phyloP scores from a whole-genome alignment of 345 rosid genomes.

The Lumnitzera littorea region DNA sequence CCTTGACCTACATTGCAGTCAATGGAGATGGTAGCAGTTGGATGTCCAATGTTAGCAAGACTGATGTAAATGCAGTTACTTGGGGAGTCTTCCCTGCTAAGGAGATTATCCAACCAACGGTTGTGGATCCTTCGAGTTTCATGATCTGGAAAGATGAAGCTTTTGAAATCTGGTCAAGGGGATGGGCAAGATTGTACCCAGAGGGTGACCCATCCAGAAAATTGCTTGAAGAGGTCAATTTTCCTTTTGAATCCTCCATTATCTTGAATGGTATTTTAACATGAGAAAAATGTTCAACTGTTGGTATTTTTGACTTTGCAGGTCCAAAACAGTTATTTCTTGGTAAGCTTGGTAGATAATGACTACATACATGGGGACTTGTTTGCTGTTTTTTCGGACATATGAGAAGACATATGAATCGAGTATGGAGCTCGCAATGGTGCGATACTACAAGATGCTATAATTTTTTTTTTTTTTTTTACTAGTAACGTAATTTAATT shows the following conservation, averaged over 20 bases:
- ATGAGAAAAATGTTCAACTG: neutral
- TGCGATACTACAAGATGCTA: too few relatives aligned
- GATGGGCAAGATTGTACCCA: slow-evolving; percentile 74
- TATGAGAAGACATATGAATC: slow-evolving; percentile 16
- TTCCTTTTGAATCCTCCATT: neutral
- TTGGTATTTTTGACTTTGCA: slow-evolving; percentile 21
- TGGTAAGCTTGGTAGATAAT: slow-evolving; percentile 93
- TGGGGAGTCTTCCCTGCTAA: slow-evolving; percentile 96
- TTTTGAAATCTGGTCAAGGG: slow-evolving; percentile 86
- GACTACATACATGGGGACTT: slow-evolving; percentile 63
- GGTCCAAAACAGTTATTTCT: slow-evolving; percentile 68
- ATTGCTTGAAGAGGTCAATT: slow-evolving; percentile 65
- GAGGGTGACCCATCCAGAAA: slow-evolving; percentile 59
- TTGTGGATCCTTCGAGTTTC: slow-evolving; percentile 97
- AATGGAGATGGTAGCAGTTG: slow-evolving; percentile 50
- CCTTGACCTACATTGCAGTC: slow-evolving; percentile 62
- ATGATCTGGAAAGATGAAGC: slow-evolving; percentile 97
- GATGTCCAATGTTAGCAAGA: slow-evolving; percentile 42
- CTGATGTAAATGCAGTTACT: slow-evolving; percentile 80
- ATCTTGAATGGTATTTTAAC: neutral
- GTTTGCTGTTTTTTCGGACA: slow-evolving; percentile 49
- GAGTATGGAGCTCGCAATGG: too few relatives aligned
- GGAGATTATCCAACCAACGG: slow-evolving; percentile 88
- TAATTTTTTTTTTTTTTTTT: too few relatives aligned
- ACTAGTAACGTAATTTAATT: too few relatives aligned